Conservation (phyloP, 2,329 filamentous ascomycete genomes). For the Arthrobotrys pseudoclavata region DNA sequence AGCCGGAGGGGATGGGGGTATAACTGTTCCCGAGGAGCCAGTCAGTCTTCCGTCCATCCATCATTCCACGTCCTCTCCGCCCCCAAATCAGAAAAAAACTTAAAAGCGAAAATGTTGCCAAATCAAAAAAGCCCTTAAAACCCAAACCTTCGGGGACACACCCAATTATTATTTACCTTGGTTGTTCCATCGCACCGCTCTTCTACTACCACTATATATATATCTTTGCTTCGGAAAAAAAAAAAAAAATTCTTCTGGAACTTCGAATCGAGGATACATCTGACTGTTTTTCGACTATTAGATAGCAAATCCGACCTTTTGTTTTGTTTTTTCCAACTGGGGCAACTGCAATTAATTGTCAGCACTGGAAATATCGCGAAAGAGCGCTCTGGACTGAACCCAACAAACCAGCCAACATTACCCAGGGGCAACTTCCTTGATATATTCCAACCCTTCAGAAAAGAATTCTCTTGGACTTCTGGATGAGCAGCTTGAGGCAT, state of each 20-base stretch:
- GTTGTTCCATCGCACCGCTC: constrained; percentile 21
- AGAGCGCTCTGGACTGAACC: constrained; percentile 29
- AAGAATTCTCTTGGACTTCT: constrained; percentile 6
- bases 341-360: constrained; percentile 9
- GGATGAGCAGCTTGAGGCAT: constrained; percentile 13
- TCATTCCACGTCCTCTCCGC: constrained; percentile 39
- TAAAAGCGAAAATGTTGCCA: constrained; percentile 38
- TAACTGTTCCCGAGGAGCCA: constrained; percentile 58
- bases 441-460: not conserved
- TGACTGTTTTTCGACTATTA: constrained; percentile 15
- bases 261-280: constrained; percentile 21
- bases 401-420: constrained; percentile 1
- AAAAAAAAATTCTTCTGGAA: constrained; percentile 6
- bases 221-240: constrained; percentile 1
- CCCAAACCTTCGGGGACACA: constrained; percentile 35
- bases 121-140: constrained; percentile 39
- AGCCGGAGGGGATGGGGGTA: constrained; percentile 31
- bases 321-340: constrained; percentile 4
- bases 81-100: constrained; percentile 26
- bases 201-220: constrained; percentile 3
- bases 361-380: constrained; percentile 51
- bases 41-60: constrained; percentile 41
- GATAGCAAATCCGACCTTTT: constrained; percentile 26
- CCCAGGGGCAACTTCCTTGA: constrained; percentile 24
- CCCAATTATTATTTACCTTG: constrained; percentile 4